Base-by-base conservation (phyloP, 805 yeast species). In the Ogataea minuta region DNA sequence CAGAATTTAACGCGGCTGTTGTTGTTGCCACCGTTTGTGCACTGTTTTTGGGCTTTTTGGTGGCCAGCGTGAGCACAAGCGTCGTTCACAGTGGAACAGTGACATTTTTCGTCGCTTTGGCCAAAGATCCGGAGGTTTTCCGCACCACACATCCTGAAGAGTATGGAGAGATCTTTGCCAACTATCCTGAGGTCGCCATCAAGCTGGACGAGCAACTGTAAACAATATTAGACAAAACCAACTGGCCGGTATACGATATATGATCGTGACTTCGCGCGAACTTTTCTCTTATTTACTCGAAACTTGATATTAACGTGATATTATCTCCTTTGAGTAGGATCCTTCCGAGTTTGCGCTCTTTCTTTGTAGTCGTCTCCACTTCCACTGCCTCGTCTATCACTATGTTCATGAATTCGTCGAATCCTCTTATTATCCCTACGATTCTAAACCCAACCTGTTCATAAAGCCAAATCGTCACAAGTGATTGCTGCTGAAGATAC, bases 361-460 rank as follows among this genome's bases (percentile, higher is more conserved):
- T 52, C 9, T 45, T 27, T 1, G 70, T 70, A 1, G 79, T 78
- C 2, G 44, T 31, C 36, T 72, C 68, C 5, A 91, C 68, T 52
- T 95, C 96, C 11, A 67, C 64, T 1, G 81, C 81, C 19, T 77
- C 80, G 41, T 76, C 81, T 10, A 77, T 48, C 14, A 76, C 81
- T 9, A 77, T 65, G 58, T 93, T 93, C 99, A 93, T 95, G 56
- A 90, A 91, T 66, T 95, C 99, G 62, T 93, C 99, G 63, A 95
- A 91, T 1, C 99, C 99, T 44, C 82, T 71, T 21, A 93, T 81
- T 45, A 73, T 76, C 1, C 99, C 99, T 51, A 84, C 85, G 21
- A 91, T 76, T 48, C 95, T 71, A 49, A 73, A 71, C 14, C 78
- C 79, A 0, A 81, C 74, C 61, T 93, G 96, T 55, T 93, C 98